Percentiles rank a stretch among this genome's conserved stretches.
phyloP scores from a whole-genome alignment of 768 basidiomycete species.

The Pholiota molesta region DNA sequence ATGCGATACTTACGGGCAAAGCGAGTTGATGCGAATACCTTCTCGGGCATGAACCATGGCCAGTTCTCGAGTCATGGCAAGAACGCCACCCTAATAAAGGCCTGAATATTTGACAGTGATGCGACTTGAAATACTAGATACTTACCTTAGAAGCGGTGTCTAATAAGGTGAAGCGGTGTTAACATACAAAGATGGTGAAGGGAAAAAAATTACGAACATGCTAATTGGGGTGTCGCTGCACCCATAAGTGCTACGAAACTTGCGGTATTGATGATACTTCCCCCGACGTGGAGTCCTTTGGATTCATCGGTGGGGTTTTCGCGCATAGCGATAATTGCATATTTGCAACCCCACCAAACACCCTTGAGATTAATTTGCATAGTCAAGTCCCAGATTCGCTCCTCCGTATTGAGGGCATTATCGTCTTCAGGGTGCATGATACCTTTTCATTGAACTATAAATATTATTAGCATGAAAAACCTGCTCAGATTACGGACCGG shows the following conservation, averaged over 20 bases:
- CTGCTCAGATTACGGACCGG: conserved; percentile 47
- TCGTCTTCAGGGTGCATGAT: conserved; percentile 98
- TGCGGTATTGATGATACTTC: conserved; percentile 97
- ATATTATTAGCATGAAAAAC: not conserved
- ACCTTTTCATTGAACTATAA: conserved; percentile 45
- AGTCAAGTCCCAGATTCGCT: conserved; percentile 93
- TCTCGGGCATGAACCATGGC: conserved; percentile 98
- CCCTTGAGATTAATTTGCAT: conserved; percentile 97
- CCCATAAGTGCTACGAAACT: conserved; percentile 96
- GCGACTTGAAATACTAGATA: not conserved
- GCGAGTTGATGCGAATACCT: conserved; percentile 93
- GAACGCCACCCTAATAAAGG: conserved; percentile 78
- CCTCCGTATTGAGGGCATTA: conserved; percentile 94
- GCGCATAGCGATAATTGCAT: conserved; percentile 96
- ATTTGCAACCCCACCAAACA: conserved; percentile 99
- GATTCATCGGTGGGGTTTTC: conserved; percentile 82
- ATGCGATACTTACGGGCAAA: conserved; percentile 80
- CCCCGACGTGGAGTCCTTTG: conserved; percentile 79
- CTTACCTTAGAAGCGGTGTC: conserved; percentile 92
- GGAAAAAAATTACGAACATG: conserved; percentile 51
- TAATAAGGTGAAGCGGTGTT: conserved; percentile 33
- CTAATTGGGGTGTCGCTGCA: conserved; percentile 97
- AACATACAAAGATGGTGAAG: not conserved
- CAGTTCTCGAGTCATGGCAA: conserved; percentile 96
- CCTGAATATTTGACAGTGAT: conserved; percentile 8